phyloP scores from a whole-genome alignment of 2,329 filamentous ascomycete genomes.

The Phyllachora maydis region DNA sequence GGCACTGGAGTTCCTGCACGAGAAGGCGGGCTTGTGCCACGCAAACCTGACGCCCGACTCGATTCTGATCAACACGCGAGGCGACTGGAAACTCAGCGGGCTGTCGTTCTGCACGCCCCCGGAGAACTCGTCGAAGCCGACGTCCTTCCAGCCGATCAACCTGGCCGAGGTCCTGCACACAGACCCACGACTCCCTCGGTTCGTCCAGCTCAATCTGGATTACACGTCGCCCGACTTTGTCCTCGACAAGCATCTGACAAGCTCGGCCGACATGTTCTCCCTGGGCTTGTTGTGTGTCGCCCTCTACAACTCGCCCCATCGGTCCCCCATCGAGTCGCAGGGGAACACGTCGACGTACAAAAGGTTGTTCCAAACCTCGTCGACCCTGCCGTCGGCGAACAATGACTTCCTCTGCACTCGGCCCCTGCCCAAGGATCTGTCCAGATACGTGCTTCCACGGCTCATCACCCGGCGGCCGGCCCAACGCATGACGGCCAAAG shows the following conservation, averaged over 20 bases:
- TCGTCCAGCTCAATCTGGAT: slow-evolving; percentile 79
- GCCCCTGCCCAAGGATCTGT: slow-evolving; percentile 60
- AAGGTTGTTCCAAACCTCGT: slow-evolving; percentile 58
- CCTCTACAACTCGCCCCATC: slow-evolving; percentile 86
- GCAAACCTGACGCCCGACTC: slow-evolving; percentile 88
- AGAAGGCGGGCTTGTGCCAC: slow-evolving; percentile 84
- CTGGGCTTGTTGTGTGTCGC: slow-evolving; percentile 74
- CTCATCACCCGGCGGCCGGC: slow-evolving; percentile 77
- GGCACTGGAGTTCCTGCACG: slow-evolving; percentile 84
- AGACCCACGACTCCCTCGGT: slow-evolving; percentile 61
- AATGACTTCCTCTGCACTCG: slow-evolving; percentile 76
- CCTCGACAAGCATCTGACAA: slow-evolving; percentile 70
- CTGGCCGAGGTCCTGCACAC: slow-evolving; percentile 70
- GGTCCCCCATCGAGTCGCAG: slow-evolving; percentile 66
- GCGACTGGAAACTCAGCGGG: slow-evolving; percentile 97
- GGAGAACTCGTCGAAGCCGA: slow-evolving; percentile 51
- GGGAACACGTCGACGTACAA: slow-evolving; percentile 72
- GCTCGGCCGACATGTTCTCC: slow-evolving; percentile 82
- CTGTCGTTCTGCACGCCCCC: slow-evolving; percentile 72
- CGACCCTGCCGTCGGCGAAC: slow-evolving; percentile 52
- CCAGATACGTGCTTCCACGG: slow-evolving; percentile 55
- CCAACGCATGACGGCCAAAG: slow-evolving; percentile 67
- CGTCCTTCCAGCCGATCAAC: slow-evolving; percentile 60
- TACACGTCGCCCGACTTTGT: slow-evolving; percentile 91
- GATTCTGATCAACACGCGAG: slow-evolving; percentile 78